Evolutionary conservation across 1,284 basidiomycete genomes (phyloP), one percentile per base, ranked within the genome.

Genomic region (Irpex rosettiformis): DNA sequence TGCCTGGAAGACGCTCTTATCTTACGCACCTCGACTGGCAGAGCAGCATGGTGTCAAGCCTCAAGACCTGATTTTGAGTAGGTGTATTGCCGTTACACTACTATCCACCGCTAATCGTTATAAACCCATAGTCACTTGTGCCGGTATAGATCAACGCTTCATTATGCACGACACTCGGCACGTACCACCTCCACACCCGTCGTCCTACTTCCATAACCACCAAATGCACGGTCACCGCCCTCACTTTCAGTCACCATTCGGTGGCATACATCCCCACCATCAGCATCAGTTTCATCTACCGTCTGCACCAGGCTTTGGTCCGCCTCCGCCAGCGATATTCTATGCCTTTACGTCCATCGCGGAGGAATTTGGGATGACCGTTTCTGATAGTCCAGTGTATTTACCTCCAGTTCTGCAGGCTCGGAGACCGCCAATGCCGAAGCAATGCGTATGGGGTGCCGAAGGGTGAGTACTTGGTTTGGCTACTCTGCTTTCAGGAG

Each of bases 31-130:
- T 25, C 58, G 58, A 13, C 61, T 80, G 7, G 75, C 75, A 0
- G 57, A 66, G 16, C 63, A 68, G 27, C 70, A 73, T 56, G 66
- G 65, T n/a, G 67, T 80, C 25, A 61, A 70, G 59, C 78, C 79
- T 0, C 74, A 79, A 60, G 73, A 80, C 3, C 57, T 82, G 5
- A 74, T 81, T 21, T 68, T 82, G 6, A 72, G 80, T 82, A 33
- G 21, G 73, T 64, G 30, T 18, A 29, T 47, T 33, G 24, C 2
- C 13, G n/a, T 21, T 37, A 24, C 37, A 11, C 52, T 7, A 21
- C 13, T 25, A 8, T 54, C 3, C 30, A 8, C 25, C 11, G 27
- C 10, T 16, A 37, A 37, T 8, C 10, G 33, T 16, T 8, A 37
- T 37, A 8, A 16, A 27, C 1, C 21, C 11, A 10, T 28, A 71